phyloP scores from a whole-genome alignment of 2,329 filamentous ascomycete species.

The Pleoardoris graminearum region DNA sequence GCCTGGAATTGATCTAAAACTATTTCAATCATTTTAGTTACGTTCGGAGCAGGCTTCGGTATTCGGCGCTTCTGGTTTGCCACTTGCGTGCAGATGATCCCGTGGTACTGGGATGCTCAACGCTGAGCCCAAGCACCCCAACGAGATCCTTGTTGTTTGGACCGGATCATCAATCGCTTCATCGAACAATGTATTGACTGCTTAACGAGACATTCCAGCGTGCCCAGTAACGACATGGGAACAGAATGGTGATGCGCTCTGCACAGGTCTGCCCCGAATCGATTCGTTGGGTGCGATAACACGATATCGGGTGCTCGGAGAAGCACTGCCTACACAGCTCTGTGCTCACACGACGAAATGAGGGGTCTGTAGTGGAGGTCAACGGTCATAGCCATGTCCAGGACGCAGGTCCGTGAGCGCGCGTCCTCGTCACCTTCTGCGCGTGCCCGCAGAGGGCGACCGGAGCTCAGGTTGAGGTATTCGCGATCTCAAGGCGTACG shows the following conservation, averaged over 20 bases:
- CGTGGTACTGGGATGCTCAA: slow-evolving; percentile 1
- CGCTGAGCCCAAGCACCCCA: neutral
- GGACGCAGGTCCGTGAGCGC: neutral
- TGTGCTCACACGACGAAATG: too few relatives aligned
- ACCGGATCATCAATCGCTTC: neutral
- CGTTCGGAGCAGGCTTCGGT: neutral
- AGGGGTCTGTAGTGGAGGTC: too few relatives aligned
- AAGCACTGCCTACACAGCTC: too few relatives aligned
- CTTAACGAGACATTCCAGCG: too few relatives aligned
- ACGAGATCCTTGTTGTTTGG: neutral
- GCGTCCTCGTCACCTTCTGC: neutral
- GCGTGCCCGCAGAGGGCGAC: neutral
- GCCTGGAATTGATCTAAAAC: too few relatives aligned
- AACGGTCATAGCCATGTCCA: too few relatives aligned
- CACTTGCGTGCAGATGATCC: neutral
- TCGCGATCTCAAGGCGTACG: neutral
- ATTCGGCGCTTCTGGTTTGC: neutral
- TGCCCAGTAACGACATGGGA: neutral
- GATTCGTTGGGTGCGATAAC: neutral
- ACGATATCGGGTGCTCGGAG: neutral
- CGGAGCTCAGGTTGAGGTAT: neutral
- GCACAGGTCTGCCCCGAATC: neutral
- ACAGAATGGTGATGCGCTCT: neutral
- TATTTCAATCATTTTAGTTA: too few relatives aligned
- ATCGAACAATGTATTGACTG: neutral